Evolutionary conservation across 2,329 filamentous ascomycete species (phyloP).

Genomic region (Aspergillus sp.): DNA sequence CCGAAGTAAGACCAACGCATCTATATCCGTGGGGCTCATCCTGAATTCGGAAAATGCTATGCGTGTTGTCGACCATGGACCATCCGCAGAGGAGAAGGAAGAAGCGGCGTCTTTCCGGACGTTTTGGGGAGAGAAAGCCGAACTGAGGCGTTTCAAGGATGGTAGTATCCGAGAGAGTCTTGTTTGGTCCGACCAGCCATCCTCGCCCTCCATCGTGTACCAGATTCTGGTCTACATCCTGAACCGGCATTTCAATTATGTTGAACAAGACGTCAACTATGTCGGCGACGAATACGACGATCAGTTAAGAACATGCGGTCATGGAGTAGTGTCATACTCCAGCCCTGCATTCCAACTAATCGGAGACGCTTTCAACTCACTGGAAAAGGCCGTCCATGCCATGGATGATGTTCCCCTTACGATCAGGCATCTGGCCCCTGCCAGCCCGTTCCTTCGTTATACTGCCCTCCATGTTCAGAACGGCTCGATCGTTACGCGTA

Average conservation of each 20-base stretch:
- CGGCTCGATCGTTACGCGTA: conserved; percentile 19
- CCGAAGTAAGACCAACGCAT: conserved; percentile 20
- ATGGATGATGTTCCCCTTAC: conserved; percentile 86
- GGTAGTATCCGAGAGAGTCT: conserved; percentile 91
- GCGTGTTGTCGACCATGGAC: conserved; percentile 83
- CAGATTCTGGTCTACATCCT: conserved; percentile 77
- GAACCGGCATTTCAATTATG: conserved; percentile 64
- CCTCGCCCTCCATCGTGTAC: conserved; percentile 65
- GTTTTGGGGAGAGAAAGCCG: conserved; percentile 94
- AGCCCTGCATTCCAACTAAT: conserved; percentile 62
- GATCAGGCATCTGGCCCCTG: conserved; percentile 73
- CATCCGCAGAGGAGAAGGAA: conserved; percentile 78
- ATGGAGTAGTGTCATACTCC: conserved; percentile 43
- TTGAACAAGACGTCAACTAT: conserved; percentile 54
- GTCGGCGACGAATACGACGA: conserved; percentile 53
- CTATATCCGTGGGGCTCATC: conserved; percentile 64
- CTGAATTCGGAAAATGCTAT: conserved; percentile 71
- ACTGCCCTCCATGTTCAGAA: conserved; percentile 48
- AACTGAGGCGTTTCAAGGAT: conserved; percentile 91
- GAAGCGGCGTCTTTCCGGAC: conserved; percentile 77
- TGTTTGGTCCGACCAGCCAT: conserved; percentile 70
- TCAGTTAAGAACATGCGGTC: conserved; percentile 29
- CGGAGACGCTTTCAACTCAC: conserved; percentile 66
- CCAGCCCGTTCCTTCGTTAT: conserved; percentile 71
- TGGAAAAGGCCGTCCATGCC: conserved; percentile 74